Evolutionary conservation across 108 stramenopile genomes (phyloP).

Genomic region (Mayamaea pseudoterrestris): DNA sequence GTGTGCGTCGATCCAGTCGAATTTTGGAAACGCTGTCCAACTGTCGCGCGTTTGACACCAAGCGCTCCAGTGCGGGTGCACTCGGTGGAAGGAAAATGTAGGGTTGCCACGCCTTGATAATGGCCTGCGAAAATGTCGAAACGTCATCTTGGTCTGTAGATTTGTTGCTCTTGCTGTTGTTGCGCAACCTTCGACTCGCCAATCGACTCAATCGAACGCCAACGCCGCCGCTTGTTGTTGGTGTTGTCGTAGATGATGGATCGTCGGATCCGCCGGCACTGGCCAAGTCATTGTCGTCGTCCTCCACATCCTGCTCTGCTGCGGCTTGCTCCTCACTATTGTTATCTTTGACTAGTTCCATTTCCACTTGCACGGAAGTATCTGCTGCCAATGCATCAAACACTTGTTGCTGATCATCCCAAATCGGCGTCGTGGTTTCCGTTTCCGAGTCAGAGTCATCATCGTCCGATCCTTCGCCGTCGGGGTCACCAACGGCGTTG

Average conservation of each 20-base stretch:
- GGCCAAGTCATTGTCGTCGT: slow-evolving; percentile 4
- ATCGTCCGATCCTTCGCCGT: slow-evolving; percentile 41
- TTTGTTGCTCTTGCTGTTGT: slow-evolving; percentile 3
- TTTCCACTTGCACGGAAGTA: slow-evolving; percentile 23
- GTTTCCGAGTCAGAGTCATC: slow-evolving; percentile 40
- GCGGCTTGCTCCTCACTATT: slow-evolving; percentile 5
- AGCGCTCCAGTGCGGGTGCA: slow-evolving; percentile 5
- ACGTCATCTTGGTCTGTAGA: slow-evolving; percentile 1
- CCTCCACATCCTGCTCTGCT: slow-evolving; percentile 11
- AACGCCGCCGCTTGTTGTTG: slow-evolving; percentile 20
- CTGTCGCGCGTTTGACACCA: slow-evolving; percentile 15
- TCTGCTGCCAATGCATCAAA: no score
- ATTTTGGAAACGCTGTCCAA: slow-evolving; percentile 43
- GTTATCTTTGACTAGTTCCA: slow-evolving; percentile 25
- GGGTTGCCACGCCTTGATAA: slow-evolving; percentile 49
- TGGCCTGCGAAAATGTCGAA: slow-evolving; percentile 13
- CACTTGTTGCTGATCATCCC: slow-evolving; percentile 48
- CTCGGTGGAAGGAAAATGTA: slow-evolving; percentile 58
- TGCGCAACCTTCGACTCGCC: slow-evolving; percentile 8
- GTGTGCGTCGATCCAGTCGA: slow-evolving; percentile 63
- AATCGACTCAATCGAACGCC: slow-evolving; percentile 30
- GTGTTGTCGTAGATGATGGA: not conserved
- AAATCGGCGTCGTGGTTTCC: slow-evolving; percentile 25
- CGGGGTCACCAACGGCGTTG: slow-evolving; percentile 76
- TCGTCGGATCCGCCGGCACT: not conserved